phyloP scores from a whole-genome alignment of 441 rosid genomes.

The Erodium chrysanthum region DNA sequence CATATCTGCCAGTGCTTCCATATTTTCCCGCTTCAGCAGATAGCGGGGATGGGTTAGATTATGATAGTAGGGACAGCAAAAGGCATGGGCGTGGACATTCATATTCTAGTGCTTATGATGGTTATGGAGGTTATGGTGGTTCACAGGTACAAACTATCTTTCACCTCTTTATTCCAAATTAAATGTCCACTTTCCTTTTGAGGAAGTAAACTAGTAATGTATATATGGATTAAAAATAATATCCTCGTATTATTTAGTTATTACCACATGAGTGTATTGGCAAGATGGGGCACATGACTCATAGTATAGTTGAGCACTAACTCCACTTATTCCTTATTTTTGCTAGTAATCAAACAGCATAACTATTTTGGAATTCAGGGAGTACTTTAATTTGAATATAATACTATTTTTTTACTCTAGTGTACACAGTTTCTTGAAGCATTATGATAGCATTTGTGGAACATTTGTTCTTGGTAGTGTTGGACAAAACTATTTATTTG shows the following conservation, averaged over 20 bases:
- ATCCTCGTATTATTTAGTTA: background rate
- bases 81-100: constrained; percentile 58
- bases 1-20: constrained; percentile 72
- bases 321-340: background rate
- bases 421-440: background rate
- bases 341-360: background rate
- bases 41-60: constrained; percentile 32
- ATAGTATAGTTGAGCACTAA: background rate
- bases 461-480: background rate
- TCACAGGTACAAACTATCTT: constrained; percentile 42
- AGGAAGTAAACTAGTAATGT: constrained; percentile 16
- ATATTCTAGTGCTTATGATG: constrained; percentile 55
- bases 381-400: background rate
- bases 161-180: constrained; percentile 38
- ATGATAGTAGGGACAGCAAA: constrained; percentile 61
- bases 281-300: background rate
- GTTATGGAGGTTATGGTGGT: constrained; percentile 63
- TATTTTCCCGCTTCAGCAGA: constrained; percentile 62
- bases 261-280: background rate
- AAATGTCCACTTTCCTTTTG: constrained; percentile 59
- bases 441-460: background rate
- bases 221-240: background rate
- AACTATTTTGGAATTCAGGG: background rate
- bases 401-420: background rate
- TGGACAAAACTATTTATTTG: constrained; percentile 31